Percentiles rank a stretch among this genome's conserved stretches.
These are phyloP conservation scores for Collybia nuda DNA, from an alignment of 768 basidiomycete species.

Conservation along the genomic window DNA sequence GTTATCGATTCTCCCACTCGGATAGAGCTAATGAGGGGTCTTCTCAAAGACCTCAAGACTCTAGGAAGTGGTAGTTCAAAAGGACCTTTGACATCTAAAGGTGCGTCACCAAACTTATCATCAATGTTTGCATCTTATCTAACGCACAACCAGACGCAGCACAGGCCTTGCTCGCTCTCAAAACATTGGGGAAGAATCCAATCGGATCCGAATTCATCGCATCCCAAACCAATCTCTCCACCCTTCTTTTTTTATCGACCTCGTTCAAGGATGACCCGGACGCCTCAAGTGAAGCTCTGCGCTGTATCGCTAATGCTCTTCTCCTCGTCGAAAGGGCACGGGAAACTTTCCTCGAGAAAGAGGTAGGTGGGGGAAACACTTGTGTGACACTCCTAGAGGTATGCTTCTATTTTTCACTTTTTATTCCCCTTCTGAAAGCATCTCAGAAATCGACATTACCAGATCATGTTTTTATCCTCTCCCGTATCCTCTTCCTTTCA, in stretches of 20 bases:
- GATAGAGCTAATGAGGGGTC: constrained; percentile 50
- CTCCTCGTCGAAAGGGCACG: constrained; percentile 68
- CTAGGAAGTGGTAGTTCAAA: constrained; percentile 31
- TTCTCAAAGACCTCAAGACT: constrained; percentile 60
- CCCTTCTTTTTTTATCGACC: constrained; percentile 50
- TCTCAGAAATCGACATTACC: constrained; percentile 57
- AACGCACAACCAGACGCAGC: constrained; percentile 52
- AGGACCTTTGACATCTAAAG: constrained; percentile 52
- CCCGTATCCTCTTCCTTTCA: constrained; percentile 74
- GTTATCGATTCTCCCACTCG: constrained; percentile 48
- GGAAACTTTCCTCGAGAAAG: constrained; percentile 49
- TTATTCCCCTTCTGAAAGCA: constrained; percentile 8
- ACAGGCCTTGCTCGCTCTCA: constrained; percentile 68
- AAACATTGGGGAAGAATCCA: constrained; percentile 71
- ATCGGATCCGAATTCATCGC: constrained; percentile 66
- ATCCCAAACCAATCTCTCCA: constrained; percentile 51
- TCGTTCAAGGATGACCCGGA: constrained; percentile 58
- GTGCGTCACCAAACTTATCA: constrained; percentile 32
- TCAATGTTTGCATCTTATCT: background rate
- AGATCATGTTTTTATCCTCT: constrained; percentile 71
- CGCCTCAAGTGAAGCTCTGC: constrained; percentile 67
- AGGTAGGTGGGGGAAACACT: constrained; percentile 63
- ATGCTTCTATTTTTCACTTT: constrained; percentile 13
- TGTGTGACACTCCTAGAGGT: constrained; percentile 63
- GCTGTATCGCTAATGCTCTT: constrained; percentile 79